Conservation (phyloP, 139 green algal genomes). For the Diplosphaera chodatii region DNA sequence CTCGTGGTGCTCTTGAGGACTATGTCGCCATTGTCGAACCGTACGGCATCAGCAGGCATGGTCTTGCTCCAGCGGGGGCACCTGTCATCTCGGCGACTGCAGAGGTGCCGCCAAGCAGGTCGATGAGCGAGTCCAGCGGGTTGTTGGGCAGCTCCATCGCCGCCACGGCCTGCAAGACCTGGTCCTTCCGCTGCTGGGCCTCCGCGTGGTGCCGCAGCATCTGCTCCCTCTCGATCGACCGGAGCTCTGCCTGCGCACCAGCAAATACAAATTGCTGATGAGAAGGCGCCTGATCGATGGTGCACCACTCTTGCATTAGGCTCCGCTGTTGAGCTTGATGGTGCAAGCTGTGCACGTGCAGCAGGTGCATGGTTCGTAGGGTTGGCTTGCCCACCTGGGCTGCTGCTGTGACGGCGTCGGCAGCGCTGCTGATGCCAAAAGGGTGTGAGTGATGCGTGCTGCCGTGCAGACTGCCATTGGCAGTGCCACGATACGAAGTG, state of each 20-base stretch:
- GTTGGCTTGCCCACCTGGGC: not conserved
- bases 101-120: constrained; percentile 46
- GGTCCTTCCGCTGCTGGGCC: constrained; percentile 17
- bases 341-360: not conserved
- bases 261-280: too few species aligned
- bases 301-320: too few species aligned
- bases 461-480: too few species aligned
- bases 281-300: too few species aligned
- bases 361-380: too few species aligned
- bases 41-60: not conserved
- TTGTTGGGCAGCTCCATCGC: constrained; percentile 34
- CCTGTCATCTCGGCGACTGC: constrained; percentile 67
- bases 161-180: constrained; percentile 25
- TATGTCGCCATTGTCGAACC: too few species aligned
- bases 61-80: not conserved
- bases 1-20: too few species aligned
- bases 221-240: not conserved
- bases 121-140: constrained; percentile 57
- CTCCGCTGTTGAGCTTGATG: too few species aligned
- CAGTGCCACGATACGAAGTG: too few species aligned
- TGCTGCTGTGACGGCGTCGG: not conserved
- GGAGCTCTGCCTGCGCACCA: not conserved
- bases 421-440: not conserved
- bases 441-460: too few species aligned
- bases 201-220: not conserved